Conservation (phyloP, 208 protist species). For the Trypanosoma caninum region DNA sequence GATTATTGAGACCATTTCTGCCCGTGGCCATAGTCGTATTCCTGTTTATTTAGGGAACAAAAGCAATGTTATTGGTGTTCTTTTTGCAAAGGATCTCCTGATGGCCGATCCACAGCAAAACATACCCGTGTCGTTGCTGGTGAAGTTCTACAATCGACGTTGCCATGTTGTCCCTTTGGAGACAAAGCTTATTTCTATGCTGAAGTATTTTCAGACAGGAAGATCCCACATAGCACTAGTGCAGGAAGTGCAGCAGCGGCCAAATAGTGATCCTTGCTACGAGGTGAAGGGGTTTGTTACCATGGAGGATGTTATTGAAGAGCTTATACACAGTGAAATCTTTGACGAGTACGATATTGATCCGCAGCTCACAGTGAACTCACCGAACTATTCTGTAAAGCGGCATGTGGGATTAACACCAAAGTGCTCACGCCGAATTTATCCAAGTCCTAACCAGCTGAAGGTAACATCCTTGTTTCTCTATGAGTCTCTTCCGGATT, state of each 20-base stretch:
- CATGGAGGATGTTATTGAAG: constrained; percentile 97
- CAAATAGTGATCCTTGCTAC: constrained; percentile 92
- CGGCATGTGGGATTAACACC: constrained; percentile 70
- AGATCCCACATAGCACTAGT: constrained; percentile 93
- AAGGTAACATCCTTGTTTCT: constrained; percentile 83
- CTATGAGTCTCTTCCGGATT: constrained; percentile 72
- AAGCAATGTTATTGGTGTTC: constrained; percentile 91
- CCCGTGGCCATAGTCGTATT: constrained; percentile 93
- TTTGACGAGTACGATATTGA: constrained; percentile 95
- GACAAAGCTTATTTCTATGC: constrained; percentile 92
- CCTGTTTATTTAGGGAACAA: constrained; percentile 90
- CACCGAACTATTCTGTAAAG: constrained; percentile 26
- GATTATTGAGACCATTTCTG: constrained; percentile 87
- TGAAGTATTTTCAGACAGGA: constrained; percentile 94
- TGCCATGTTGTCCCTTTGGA: constrained; percentile 88
- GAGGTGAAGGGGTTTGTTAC: constrained; percentile 95
- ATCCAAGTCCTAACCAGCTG: constrained; percentile 80
- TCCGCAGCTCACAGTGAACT: constrained; percentile 23
- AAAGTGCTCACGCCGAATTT: constrained; percentile 68
- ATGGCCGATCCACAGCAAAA: constrained; percentile 93
- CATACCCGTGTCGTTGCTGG: constrained; percentile 89
- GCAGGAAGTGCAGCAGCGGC: constrained; percentile 85
- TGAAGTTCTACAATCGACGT: constrained; percentile 92
- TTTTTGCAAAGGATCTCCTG: constrained; percentile 94
- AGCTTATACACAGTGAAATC: constrained; percentile 97